These are phyloP conservation scores for Fusarium bactridioides DNA, from an alignment of 2,329 filamentous ascomycete species.

Conservation along the genomic window DNA sequence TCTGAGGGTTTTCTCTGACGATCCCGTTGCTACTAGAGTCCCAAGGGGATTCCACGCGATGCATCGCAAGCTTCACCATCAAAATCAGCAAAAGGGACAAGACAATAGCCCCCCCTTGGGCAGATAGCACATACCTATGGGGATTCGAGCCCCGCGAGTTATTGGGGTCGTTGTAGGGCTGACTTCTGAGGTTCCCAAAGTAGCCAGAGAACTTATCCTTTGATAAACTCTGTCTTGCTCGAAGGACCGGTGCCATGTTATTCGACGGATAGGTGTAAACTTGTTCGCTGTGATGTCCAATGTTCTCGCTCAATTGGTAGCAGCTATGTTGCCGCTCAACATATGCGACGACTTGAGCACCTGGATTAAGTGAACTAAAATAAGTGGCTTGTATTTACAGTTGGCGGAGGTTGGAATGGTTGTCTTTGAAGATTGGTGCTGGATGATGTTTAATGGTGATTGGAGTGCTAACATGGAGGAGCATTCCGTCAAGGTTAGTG, in stretches of 20 bases:
- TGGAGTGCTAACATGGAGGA: conserved; percentile 10
- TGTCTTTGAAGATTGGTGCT: not conserved
- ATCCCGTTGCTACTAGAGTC: conserved; percentile 82
- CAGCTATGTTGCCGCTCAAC: not conserved
- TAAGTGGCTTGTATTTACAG: not conserved
- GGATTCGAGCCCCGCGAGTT: conserved; percentile 61
- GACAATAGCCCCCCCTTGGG: not conserved
- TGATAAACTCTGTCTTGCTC: conserved; percentile 63
- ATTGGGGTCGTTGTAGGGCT: conserved; percentile 72
- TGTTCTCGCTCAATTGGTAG: not conserved
- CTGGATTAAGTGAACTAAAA: not conserved
- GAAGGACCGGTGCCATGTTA: conserved; percentile 53
- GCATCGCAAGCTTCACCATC: conserved; percentile 68
- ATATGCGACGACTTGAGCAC: not conserved
- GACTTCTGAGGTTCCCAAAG: conserved; percentile 74
- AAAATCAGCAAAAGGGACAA: conserved; percentile 17
- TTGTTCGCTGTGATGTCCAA: not conserved
- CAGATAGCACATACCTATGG: conserved; percentile 59
- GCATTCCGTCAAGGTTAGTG: conserved; percentile 12
- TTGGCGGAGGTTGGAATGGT: not conserved
- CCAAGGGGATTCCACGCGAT: conserved; percentile 92
- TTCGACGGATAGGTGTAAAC: not conserved
- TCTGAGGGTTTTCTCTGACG: conserved; percentile 72
- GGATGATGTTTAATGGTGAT: conserved; percentile 15
- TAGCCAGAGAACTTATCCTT: conserved; percentile 74